Conservation (phyloP, 2,329 filamentous ascomycete genomes). For the Claviceps maximensis region DNA sequence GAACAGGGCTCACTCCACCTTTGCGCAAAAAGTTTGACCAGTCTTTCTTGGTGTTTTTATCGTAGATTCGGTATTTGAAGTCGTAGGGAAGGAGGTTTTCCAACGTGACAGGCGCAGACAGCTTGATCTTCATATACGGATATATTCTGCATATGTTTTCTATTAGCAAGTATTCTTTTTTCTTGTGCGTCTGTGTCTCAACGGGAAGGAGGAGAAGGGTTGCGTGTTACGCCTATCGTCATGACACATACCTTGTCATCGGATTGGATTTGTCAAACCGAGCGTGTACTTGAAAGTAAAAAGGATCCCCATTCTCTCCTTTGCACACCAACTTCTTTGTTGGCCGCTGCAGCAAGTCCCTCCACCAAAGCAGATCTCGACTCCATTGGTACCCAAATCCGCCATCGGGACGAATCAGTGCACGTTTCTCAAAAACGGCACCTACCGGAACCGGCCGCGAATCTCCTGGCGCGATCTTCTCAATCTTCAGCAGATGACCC, state of each 20-base stretch:
- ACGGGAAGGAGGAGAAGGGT: too few species aligned
- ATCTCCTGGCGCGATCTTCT: slow-evolving; percentile 91
- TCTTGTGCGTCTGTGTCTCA: not conserved
- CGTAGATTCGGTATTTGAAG: slow-evolving; percentile 98
- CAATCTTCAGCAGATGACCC: slow-evolving; percentile 87
- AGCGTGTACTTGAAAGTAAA: slow-evolving; percentile 94
- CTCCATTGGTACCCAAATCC: slow-evolving; percentile 97
- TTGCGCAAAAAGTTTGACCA: slow-evolving; percentile 98
- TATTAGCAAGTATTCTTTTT: not conserved
- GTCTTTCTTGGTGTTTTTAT: slow-evolving; percentile 96
- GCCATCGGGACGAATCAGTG: slow-evolving; percentile 81
- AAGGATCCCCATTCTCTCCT: slow-evolving; percentile 75
- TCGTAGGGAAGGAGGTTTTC: slow-evolving; percentile 94
- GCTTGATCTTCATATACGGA: slow-evolving; percentile 84
- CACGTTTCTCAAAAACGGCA: slow-evolving; percentile 75
- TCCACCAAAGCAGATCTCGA: slow-evolving; percentile 81
- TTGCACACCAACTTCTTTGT: slow-evolving; percentile 81
- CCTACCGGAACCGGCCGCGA: slow-evolving; percentile 83
- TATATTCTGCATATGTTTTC: slow-evolving; percentile 46
- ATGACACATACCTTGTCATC: slow-evolving; percentile 46
- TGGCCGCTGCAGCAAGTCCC: slow-evolving; percentile 70
- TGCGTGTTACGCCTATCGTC: slow-evolving; percentile 14
- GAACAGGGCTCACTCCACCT: slow-evolving; percentile 90
- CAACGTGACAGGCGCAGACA: slow-evolving; percentile 84
- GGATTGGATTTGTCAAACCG: slow-evolving; percentile 75